Evolutionary conservation across 352 stramenopile species (phyloP).

Genomic region (Phytopythium boreale): DNA sequence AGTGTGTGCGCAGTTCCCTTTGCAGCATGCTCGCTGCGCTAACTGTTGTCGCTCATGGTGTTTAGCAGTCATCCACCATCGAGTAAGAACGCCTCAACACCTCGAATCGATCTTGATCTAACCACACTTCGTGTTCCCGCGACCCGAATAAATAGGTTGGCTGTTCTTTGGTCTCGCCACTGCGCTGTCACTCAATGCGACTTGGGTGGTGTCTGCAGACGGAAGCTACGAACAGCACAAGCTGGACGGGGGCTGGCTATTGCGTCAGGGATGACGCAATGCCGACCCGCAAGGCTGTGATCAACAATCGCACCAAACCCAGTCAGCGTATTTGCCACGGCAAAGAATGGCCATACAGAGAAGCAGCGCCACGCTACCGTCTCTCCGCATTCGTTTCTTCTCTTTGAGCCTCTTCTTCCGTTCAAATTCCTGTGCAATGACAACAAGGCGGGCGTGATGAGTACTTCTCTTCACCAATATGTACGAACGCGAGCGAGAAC

Average conservation of each 20-base stretch:
- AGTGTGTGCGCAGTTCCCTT: background rate
- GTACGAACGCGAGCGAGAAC: background rate
- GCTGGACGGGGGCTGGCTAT: background rate
- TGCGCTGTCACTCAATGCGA: no score
- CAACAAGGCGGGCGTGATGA: background rate
- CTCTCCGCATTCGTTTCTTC: conserved; percentile 65
- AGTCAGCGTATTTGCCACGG: background rate
- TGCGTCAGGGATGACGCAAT: conserved; percentile 4
- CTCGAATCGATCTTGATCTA: background rate
- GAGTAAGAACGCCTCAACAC: background rate
- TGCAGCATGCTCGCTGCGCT: no score
- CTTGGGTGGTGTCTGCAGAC: background rate
- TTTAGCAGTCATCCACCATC: background rate
- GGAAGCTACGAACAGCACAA: background rate
- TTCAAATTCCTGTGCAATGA: conserved; percentile 42
- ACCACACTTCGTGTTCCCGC: background rate
- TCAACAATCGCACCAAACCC: background rate
- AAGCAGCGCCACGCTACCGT: conserved; percentile 25
- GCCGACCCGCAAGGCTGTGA: background rate
- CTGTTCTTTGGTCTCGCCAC: background rate
- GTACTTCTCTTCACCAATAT: background rate
- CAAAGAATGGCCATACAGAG: background rate
- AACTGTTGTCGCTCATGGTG: no score
- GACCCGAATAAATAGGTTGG: conserved; percentile 4
- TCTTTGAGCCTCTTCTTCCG: conserved; percentile 71